These are phyloP conservation scores for Rauvolfia tetraphylla DNA, from an alignment of 257 asterid species.

Conservation along the genomic window DNA sequence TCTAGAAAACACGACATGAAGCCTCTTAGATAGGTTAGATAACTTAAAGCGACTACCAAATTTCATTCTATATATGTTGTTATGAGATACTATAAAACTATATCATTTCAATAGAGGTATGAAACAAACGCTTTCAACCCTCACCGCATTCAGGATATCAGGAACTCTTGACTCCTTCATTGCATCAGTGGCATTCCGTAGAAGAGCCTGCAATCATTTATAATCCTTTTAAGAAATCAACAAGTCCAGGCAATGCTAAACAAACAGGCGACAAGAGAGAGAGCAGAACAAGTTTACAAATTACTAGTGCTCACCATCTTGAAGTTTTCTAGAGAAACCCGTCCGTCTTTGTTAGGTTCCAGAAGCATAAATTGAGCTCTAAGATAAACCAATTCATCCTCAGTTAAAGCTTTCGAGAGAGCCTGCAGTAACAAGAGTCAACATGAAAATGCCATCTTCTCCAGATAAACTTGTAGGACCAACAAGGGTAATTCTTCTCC, in stretches of 20 bases:
- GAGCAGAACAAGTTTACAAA: background rate
- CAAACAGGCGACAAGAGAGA: background rate
- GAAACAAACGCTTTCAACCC: constrained; percentile 6
- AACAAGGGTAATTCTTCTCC: background rate
- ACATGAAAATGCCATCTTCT: background rate
- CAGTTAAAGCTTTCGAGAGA: constrained; percentile 80
- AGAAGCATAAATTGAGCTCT: constrained; percentile 86
- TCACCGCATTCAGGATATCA: constrained; percentile 74
- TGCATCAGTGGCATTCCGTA: constrained; percentile 77
- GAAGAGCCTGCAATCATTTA: constrained; percentile 58
- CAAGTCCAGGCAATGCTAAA: background rate
- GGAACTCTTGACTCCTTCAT: constrained; percentile 85
- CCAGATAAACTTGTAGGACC: background rate
- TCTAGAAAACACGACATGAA: constrained; percentile 33
- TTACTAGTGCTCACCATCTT: constrained; percentile 41
- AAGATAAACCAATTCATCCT: constrained; percentile 80
- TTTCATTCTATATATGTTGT: background rate
- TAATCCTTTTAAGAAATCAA: constrained; percentile 8
- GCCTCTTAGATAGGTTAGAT: background rate
- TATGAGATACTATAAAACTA: background rate
- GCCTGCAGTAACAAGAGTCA: constrained; percentile 42
- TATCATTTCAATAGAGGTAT: background rate
- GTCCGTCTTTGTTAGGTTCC: constrained; percentile 81
- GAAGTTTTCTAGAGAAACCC: constrained; percentile 73
- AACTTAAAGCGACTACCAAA: background rate